Base-by-base conservation (phyloP, 2,329 filamentous ascomycete genomes). In the Xylariaceae sp. region DNA sequence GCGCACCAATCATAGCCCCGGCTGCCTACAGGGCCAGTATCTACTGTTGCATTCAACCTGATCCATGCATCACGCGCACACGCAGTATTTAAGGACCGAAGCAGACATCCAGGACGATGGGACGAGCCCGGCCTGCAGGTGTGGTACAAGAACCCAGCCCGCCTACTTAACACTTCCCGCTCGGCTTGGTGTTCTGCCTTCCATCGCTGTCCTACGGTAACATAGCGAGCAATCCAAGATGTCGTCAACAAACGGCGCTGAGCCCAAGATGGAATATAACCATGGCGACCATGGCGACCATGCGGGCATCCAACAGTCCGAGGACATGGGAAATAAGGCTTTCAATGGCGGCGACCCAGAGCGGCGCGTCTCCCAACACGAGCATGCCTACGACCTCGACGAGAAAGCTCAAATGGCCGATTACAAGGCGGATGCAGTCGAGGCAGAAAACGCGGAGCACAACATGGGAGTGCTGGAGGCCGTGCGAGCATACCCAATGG, bases 381-480 rank as follows among this genome's bases (percentile, higher is more conserved):
- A 55, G n/a, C 36, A 55, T 43, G 51, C 18, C 3, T 29, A 39
- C 33, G 60, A 54, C 16, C 44, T 57, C 11, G 70, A 73, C 56
- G 71, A 75, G 55, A 75, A 79, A 48, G 70, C 70, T 11, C 55
- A 64, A 50, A 56, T 68, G 54, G 62, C 70, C 58, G 72, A 75
- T 50, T 76, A 75, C 75, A 80, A 78, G 72, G 69, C 73, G 5
- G 80, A 73, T 61, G 82, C 82, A 58, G 79, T 83, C 62, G 78
- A 82, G 57, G 83, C 81, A 10, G 84, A 86, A 71, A 77, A 67
- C 27, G 53, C 50, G 1, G 71, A 73, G 55, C 63, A 66, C 27
- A 62, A 69, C 41, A 71, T 73, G 70, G 64, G 63, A 1, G 68
- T 72, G 36, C 10, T 70, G 6, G 62, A 72, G 56, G 69, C 71